Base-by-base conservation (phyloP, 2,329 filamentous ascomycete species). In the Tetracladium maxilliforme region DNA sequence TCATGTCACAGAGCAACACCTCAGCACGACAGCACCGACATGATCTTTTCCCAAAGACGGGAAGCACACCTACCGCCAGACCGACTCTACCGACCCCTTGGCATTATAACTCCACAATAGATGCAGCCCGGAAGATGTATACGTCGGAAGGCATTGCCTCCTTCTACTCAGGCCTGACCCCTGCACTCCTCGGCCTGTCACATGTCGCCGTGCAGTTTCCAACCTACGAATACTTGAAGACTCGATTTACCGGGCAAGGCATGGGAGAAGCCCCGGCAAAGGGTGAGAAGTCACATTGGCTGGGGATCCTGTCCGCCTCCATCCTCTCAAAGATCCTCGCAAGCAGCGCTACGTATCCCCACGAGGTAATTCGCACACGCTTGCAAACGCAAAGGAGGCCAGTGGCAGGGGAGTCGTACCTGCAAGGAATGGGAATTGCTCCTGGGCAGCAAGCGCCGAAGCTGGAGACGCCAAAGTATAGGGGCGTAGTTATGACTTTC, bases 151-250 rank as follows among this genome's bases (percentile, higher is more conserved):
- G 90, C 23, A 51, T 98, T 19, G 56, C 70, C 5, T 87, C 87
- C 1, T 98, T 98, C 47, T 98, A 98, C 51, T 93, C 90, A 0
- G 90, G 90, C 8, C 69, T 98, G 17, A 83, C 84, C 1, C 90
- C 90, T 0, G 90, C 90, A 2, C 64, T 98, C 6, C 68, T 98
- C 5, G 90, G 90, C 6, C 64, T 98, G 26, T 82, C 84, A 1
- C 90, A 98, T 45, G 90, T 98, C 19, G 90, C 90, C 12, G 90
- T 98, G 12, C 90, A 98, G 46, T 95, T 98, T 39, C 90, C 90
- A 1, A 70, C 90, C 1, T 98, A 98, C 44, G 90, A 98, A 49
- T 93, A 71, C 43, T 66, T 98, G 45, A 93, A 92, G 54, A 81
- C 72, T 42, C 71, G 67, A 31, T 93, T 98, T 42, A 95, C 87